Evolutionary conservation across 2,329 filamentous ascomycete genomes (phyloP).

Genomic region (Byssothecium circinans): DNA sequence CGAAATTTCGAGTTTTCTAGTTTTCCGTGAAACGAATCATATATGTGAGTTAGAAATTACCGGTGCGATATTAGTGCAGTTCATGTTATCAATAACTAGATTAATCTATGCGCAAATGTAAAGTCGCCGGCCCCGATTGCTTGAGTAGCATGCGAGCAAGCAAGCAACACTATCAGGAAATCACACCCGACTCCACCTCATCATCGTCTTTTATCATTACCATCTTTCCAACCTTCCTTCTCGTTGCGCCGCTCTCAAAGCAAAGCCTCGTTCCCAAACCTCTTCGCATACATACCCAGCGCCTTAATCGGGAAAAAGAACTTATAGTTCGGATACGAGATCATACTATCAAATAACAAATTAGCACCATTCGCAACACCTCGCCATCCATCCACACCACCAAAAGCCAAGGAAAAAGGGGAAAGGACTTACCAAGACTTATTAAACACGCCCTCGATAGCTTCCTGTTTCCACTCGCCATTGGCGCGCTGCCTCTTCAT

Average conservation of each 20-base stretch:
- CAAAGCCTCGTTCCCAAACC: constrained; percentile 32
- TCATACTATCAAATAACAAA: constrained; percentile 65
- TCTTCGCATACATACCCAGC: constrained; percentile 76
- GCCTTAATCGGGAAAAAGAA: constrained; percentile 94
- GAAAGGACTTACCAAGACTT: constrained; percentile 74
- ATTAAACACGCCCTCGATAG: constrained; percentile 98
- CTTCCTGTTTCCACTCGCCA: constrained; percentile 93
- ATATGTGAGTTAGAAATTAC: too few relatives aligned
- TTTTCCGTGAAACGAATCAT: too few relatives aligned
- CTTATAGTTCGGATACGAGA: constrained; percentile 99
- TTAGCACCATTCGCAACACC: constrained; percentile 9
- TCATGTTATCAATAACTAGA: too few relatives aligned
- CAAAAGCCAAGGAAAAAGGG: too few relatives aligned
- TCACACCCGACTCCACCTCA: too few relatives aligned
- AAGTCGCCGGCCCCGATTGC: too few relatives aligned
- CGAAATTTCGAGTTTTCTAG: too few relatives aligned
- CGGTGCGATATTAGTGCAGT: too few relatives aligned
- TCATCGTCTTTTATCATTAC: background rate
- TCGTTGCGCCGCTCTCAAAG: constrained; percentile 8
- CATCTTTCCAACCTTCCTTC: background rate
- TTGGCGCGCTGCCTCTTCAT: constrained; percentile 84
- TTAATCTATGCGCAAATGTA: too few relatives aligned
- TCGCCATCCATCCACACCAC: background rate
- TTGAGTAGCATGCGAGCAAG: background rate
- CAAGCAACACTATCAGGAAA: too few relatives aligned